Base-by-base conservation (phyloP, 768 basidiomycete species). In the Psilocybe tampanensis region DNA sequence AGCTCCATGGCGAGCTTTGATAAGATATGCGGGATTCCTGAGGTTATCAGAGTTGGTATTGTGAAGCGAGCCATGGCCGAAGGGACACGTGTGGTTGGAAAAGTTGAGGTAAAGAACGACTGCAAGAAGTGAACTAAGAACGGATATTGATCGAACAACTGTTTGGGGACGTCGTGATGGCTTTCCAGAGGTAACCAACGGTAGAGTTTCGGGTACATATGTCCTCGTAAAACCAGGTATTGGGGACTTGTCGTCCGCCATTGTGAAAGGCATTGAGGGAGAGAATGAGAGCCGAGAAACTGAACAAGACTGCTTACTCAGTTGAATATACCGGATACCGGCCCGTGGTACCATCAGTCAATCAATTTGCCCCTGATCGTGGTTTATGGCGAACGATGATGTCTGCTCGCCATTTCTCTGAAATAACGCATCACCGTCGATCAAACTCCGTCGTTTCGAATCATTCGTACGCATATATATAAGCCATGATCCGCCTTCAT, bases 1-100 rank as follows among this genome's bases (percentile, higher is more conserved):
- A 0, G 94, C 96, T 4, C 92, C 96, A 60, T 88, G 74, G 29
- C 79, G 75, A 0, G 89, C 96, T 55, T 74, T 64, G 26, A 83
- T 73, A 21, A 81, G 73, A 58, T 76, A 78, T 11, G 80, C 76
- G n/a, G 77, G 79, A 47, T 79, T 80, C 29, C 70, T 67, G 48
- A 51, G 18, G 15, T 44, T 47, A 18, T 22, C 42, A 22, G 44
- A 22, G 29, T 17, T 24, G 4, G 18, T 17, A 22, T 36, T 29
- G 8, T 19, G 7, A 21, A 24, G 50, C 19, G 19, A 17, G 56
- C 47, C 32, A 45, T 17, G 12, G 47, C 43, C 13, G 47, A 32
- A 21, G 47, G 43, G 13, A 48, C 24, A 44, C 41, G 19, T 42
- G 36, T 56, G 24, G 15, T 36, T 26, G 17, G 26, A 29, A 32